Evolutionary conservation across 2,329 filamentous ascomycete genomes (phyloP).

Genomic region (Pseudopyricularia javanii): DNA sequence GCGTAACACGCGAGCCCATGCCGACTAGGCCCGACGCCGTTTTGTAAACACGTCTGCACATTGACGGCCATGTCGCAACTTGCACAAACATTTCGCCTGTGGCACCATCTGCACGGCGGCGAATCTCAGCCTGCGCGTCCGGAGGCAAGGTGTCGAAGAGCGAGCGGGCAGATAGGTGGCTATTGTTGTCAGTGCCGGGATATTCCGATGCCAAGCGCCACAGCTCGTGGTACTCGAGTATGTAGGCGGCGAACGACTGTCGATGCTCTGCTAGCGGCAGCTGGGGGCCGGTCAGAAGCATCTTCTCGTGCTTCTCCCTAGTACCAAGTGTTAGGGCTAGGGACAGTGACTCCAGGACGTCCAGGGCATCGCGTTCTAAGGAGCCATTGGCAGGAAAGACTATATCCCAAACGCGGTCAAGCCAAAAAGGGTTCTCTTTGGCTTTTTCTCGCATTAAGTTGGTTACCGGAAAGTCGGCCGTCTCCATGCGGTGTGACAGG

Average conservation of each 20-base stretch:
- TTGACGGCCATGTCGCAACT: conserved; percentile 8
- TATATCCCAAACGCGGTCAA: conserved; percentile 6
- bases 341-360: conserved; percentile 6
- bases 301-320: conserved; percentile 4
- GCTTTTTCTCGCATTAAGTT: conserved; percentile 5
- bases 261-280: conserved; percentile 4
- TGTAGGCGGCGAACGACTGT: conserved; percentile 8
- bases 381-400: not conserved
- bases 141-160: conserved; percentile 6
- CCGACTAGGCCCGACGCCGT: conserved; percentile 6
- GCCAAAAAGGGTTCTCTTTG: conserved; percentile 8
- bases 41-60: conserved; percentile 8
- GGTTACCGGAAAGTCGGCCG: conserved; percentile 8
- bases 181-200: not conserved
- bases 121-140: conserved; percentile 5
- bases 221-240: conserved; percentile 7
- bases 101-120: conserved; percentile 5
- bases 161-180: conserved; percentile 4
- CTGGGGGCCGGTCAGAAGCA: conserved; percentile 1
- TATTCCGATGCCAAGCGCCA: not conserved
- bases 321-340: conserved; percentile 6
- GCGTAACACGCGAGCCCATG: conserved; percentile 7
- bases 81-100: conserved; percentile 6
- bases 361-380: conserved; percentile 1
- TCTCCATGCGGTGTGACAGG: conserved; percentile 8